A percentile compares a stretch with the other conserved stretches of the same genome.
These are phyloP conservation scores for Elaeis oleifera DNA, from an alignment of 202 grass and related monocot species.

Conservation along the genomic window DNA sequence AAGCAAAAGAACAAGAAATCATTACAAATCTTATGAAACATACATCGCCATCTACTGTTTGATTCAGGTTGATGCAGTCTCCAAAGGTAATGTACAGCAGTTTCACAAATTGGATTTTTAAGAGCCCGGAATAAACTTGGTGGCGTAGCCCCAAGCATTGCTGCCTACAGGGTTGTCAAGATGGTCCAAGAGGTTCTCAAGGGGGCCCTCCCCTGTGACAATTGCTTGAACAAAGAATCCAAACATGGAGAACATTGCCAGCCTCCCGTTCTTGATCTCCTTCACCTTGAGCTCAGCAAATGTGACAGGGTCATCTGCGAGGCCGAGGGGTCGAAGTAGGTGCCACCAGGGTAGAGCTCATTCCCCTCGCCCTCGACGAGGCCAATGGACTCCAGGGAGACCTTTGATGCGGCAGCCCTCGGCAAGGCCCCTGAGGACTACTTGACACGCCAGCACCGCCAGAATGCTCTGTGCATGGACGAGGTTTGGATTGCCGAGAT, in stretches of 20 bases:
- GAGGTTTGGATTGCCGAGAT: constrained; percentile 96
- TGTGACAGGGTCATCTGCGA: constrained; percentile 75
- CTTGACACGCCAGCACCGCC: constrained; percentile 37
- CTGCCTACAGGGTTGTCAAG: constrained; percentile 44
- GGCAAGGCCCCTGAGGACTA: constrained; percentile 60
- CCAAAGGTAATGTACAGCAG: no score
- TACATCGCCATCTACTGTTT: no score
- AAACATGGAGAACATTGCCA: constrained; percentile 99
- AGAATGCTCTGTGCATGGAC: constrained; percentile 98
- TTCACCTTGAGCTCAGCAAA: constrained; percentile 97
- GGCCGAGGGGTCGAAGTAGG: constrained; percentile 88
- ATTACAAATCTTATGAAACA: no score
- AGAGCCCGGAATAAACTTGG: no score
- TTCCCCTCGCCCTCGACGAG: constrained; percentile 53
- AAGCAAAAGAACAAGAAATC: no score
- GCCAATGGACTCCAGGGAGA: constrained; percentile 39
- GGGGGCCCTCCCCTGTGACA: constrained; percentile 85
- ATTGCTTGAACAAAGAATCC: constrained; percentile 95
- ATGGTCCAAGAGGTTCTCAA: constrained; percentile 96
- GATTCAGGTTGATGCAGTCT: no score
- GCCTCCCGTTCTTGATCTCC: constrained; percentile 94
- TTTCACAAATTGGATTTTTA: no score
- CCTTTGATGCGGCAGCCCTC: constrained; percentile 97
- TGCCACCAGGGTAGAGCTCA: constrained; percentile 86
- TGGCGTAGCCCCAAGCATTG: no score